Base-by-base conservation (phyloP, 305 asterid genomes). In the Fraxinus xanthoxyloides region DNA sequence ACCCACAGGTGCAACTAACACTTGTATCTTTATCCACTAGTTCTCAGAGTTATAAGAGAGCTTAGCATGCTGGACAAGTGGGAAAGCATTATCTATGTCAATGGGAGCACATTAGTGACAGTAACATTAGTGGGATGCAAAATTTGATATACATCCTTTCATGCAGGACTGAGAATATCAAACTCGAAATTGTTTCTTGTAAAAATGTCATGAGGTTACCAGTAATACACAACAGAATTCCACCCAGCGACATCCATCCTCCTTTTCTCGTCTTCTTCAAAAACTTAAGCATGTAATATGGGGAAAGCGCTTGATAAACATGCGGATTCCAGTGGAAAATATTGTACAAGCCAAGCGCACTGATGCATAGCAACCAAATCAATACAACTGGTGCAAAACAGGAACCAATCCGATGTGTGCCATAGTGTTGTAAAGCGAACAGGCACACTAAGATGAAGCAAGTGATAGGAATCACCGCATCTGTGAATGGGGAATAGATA, bases 241-340 rank as follows among this genome's bases (percentile, higher is more conserved):
- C 99, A 70, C 99, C 99, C 84, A 94, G 86, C 82, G 99, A 95
- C 98, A 93, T 95, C 99, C 99, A 95, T 67, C 99, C 99, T 17
- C 95, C 85, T 88, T 92, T 91, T 79, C 91, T 88, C 28, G 99
- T 95, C 91, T 94, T 95, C 90, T 93, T 95, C 91, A 95, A 84
- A 82, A 95, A 95, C 87, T 76, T 90, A 54, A 90, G 83, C 99
- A 95, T 95, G 90, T 95, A 95, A 77, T 86, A 61, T 1, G 99
- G 98, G 40, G 99, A 94, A 75, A 94, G 94, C 3, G 98, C 98
- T 90, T 90, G 90, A 84, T 94, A 95, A 51, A 95, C 95, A 10
- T 88, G 92, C 0, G 92, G 94, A 76, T 95, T 95, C 99, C 98
- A 95, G 80, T 87, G 87, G 83, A 94, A 84, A 76, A 94, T 92